Evolutionary conservation across 306 rosid genomes (phyloP).

Genomic region (Quercus suber): DNA sequence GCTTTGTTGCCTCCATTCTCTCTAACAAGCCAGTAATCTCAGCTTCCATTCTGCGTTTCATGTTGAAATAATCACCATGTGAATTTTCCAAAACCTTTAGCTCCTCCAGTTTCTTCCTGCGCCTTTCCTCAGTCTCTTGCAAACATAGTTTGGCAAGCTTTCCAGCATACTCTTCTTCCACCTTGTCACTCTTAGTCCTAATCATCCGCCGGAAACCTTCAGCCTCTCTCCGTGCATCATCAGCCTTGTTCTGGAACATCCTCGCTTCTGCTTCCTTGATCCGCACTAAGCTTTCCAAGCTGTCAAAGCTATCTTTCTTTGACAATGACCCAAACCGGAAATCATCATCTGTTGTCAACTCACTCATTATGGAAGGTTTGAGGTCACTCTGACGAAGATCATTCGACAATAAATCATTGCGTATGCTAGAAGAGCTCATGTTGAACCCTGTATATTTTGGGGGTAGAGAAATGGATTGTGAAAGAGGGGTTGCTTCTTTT

Average conservation of each 20-base stretch:
- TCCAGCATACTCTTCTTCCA: slow-evolving; percentile 74
- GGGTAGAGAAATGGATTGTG: slow-evolving; percentile 47
- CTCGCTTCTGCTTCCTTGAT: slow-evolving; percentile 93
- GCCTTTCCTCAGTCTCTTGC: slow-evolving; percentile 70
- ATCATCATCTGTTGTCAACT: slow-evolving; percentile 51
- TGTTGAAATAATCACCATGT: slow-evolving; percentile 65
- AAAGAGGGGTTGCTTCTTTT: slow-evolving; percentile 55
- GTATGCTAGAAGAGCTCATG: slow-evolving; percentile 52
- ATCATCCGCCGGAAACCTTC: slow-evolving; percentile 69
- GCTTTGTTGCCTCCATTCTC: slow-evolving; percentile 95
- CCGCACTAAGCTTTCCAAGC: slow-evolving; percentile 82
- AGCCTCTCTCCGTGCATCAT: slow-evolving; percentile 89
- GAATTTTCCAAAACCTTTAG: slow-evolving; percentile 76
- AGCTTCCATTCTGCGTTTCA: slow-evolving; percentile 86
- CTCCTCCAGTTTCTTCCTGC: slow-evolving; percentile 79
- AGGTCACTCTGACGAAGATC: slow-evolving; percentile 61
- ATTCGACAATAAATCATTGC: slow-evolving; percentile 43
- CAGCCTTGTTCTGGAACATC: slow-evolving; percentile 95
- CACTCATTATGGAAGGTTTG: slow-evolving; percentile 54
- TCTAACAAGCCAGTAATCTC: slow-evolving; percentile 78
- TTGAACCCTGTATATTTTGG: slow-evolving; percentile 48
- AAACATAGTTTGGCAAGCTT: slow-evolving; percentile 66
- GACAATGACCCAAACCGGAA: slow-evolving; percentile 57
- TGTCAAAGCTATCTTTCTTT: slow-evolving; percentile 67
- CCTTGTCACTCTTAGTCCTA: slow-evolving; percentile 50